phyloP scores from a whole-genome alignment of 345 rosid genomes.

The Microcos paniculata region DNA sequence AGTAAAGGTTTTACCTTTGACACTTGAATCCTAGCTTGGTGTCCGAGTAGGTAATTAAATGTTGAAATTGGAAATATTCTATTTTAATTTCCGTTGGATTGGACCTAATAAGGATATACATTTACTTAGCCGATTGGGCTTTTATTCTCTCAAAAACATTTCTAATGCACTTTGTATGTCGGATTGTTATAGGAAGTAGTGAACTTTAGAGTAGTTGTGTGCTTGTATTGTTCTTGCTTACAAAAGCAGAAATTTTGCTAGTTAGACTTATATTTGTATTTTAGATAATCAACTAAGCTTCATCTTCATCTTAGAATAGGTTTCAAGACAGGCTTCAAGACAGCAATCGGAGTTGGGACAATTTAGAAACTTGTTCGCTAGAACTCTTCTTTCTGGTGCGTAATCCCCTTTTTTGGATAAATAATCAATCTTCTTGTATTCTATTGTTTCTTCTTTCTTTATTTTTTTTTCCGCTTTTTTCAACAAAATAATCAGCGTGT shows the following conservation, averaged over 20 bases:
- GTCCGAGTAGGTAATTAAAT: not conserved
- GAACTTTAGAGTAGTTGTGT: not conserved
- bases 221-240: not conserved
- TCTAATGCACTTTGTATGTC: no score
- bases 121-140: slow-evolving; percentile 10
- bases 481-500: not conserved
- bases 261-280: not conserved
- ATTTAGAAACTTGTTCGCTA: slow-evolving; percentile 38
- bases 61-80: not conserved
- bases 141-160: not conserved
- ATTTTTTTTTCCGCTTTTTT: not conserved
- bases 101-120: not conserved
- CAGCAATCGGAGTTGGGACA: slow-evolving; percentile 46
- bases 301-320: slow-evolving; percentile 34
- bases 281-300: slow-evolving; percentile 1
- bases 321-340: slow-evolving; percentile 58
- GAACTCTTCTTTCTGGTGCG: slow-evolving; percentile 35
- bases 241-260: not conserved
- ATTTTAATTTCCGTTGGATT: slow-evolving; percentile 4
- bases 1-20: not conserved
- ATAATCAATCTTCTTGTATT: not conserved
- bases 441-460: not conserved
- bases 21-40: not conserved
- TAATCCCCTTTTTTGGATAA: no score
- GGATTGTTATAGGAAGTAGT: not conserved